Conservation (phyloP, 2,329 filamentous ascomycete genomes). For the Furcasterigmium sp. region DNA sequence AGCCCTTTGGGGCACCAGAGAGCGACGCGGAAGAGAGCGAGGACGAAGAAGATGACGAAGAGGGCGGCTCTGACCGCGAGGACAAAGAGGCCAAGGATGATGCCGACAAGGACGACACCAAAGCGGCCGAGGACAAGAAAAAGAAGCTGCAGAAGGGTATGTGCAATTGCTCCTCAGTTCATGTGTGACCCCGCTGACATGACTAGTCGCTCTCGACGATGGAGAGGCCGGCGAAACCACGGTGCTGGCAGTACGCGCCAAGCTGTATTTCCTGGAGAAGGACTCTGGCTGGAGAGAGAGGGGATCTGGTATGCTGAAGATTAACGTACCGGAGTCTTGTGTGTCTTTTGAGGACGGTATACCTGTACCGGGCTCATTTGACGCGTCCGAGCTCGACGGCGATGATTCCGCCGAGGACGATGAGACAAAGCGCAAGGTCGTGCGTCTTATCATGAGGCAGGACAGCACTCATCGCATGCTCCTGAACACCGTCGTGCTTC, state of each 20-base stretch:
- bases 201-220: constrained; percentile 65
- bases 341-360: constrained; percentile 47
- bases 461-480: constrained; percentile 85
- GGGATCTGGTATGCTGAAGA: constrained; percentile 75
- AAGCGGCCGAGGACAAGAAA: constrained; percentile 55
- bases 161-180: not conserved
- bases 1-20: constrained; percentile 72
- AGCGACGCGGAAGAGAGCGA: constrained; percentile 55
- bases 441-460: constrained; percentile 83
- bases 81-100: constrained; percentile 45
- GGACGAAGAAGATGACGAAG: constrained; percentile 30
- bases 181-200: not conserved
- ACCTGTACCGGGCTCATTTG: constrained; percentile 48
- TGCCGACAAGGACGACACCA: constrained; percentile 47
- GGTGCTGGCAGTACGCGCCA: constrained; percentile 70
- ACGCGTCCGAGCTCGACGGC: constrained; percentile 47
- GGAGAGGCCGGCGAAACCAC: constrained; percentile 82
- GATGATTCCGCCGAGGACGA: constrained; percentile 19
- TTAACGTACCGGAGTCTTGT: constrained; percentile 65
- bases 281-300: constrained; percentile 82
- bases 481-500: constrained; percentile 76
- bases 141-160: constrained; percentile 67
- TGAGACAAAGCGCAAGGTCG: constrained; percentile 33
- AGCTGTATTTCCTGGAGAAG: constrained; percentile 76
- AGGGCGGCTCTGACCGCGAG: constrained; percentile 32